Base-by-base conservation (phyloP, 176 grass and related monocot species). In the Oropetium thomaeum region DNA sequence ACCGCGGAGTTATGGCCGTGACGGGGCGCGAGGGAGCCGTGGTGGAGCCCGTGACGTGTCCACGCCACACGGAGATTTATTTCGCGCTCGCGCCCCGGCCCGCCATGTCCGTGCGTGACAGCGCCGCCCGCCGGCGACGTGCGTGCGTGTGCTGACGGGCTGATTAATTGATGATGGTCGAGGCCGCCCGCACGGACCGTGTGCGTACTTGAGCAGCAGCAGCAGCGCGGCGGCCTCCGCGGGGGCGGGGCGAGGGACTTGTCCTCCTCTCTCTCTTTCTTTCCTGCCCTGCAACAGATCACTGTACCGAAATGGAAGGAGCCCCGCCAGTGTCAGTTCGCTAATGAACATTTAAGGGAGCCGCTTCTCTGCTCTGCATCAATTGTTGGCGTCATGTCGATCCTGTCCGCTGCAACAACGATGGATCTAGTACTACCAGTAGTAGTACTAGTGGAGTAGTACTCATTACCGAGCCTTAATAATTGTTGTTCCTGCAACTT, bases 41-140 rank as follows among this genome's bases (percentile, higher is more conserved):
- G n/a, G 67, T 84, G 82, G 82, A 58, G 82, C 59, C 75, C 59
- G 48, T 48, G 76, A 29, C 54, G 31, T n/a, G 31, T 64, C 58
- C 35, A 47, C 55, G 20, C 57, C 57, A 25, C 32, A 39, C 13
- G 42, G 11, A 38, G 38, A 72, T n/a, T n/a, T n/a, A 54, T 72
- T 65, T 37, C 49, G 35, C 41, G 26, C n/a, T n/a, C n/a, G n/a
- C n/a, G n/a, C n/a, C 32, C 16, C 11, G 12, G 0, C 49, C 49
- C 60, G 52, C 62, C 45, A 16, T 64, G 75, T 72, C 25, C 38
- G 37, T 17, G 23, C 7, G 54, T 22, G 73, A 84, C 58, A 65
- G 82, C 74, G 20, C 35, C 43, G 33, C 25, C 62, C 70, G 70
- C 41, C 70, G 82, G 71, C 48, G 70, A 57, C 52, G 22, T 3